phyloP scores from a whole-genome alignment of 139 green algal species.

The Coccomyxa sp. region DNA sequence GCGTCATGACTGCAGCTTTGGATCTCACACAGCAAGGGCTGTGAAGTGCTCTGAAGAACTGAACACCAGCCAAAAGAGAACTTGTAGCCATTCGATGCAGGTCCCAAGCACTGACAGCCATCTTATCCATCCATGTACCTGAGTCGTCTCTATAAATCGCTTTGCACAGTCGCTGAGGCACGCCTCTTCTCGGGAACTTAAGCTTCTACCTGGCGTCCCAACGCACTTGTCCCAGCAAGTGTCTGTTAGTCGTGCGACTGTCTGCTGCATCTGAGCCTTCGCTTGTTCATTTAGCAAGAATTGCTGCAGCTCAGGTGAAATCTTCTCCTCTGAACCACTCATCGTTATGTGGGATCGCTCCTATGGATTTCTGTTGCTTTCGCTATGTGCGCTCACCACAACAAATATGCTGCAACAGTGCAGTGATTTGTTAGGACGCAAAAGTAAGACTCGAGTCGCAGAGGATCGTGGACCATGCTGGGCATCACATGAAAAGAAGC shows the following conservation, averaged over 20 bases:
- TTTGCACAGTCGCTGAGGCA: constrained; percentile 70
- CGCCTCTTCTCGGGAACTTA: constrained; percentile 45
- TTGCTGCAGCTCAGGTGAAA: constrained; percentile 30
- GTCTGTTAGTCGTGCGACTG: constrained; percentile 42
- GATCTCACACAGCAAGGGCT: neutral
- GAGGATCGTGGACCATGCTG: neutral
- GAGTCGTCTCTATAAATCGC: constrained; percentile 68
- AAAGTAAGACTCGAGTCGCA: neutral
- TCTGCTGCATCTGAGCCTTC: constrained; percentile 57
- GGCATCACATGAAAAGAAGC: neutral
- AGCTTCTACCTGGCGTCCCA: constrained; percentile 30
- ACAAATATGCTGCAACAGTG: neutral
- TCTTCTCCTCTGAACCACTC: constrained; percentile 6
- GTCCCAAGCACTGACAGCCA: neutral
- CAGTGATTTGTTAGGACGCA: neutral
- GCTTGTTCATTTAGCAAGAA: constrained; percentile 26
- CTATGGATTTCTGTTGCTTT: neutral
- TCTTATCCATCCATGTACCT: constrained; percentile 23
- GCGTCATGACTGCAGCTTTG: neutral
- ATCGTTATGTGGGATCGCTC: neutral
- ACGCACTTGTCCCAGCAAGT: constrained; percentile 66
- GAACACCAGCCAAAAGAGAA: neutral
- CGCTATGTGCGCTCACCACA: neutral
- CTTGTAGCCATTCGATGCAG: neutral
- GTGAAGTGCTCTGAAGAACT: neutral